These are phyloP conservation scores for Hysterangium stoloniferum DNA, from an alignment of 768 basidiomycete genomes.

Conservation along the genomic window DNA sequence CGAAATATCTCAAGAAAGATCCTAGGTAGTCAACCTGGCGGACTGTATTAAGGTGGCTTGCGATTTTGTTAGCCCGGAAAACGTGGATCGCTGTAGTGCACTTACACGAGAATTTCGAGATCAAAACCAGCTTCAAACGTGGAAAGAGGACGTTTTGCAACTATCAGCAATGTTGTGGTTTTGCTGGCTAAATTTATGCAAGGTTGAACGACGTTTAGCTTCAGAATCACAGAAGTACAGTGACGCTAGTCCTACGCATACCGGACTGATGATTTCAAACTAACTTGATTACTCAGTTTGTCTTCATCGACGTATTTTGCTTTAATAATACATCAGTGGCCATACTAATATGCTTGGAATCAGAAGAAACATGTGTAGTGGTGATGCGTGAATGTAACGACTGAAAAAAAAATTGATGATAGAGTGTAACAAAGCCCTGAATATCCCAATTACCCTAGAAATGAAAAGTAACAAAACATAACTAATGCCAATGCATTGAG, in stretches of 20 bases:
- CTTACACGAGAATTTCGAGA: conserved; percentile 85
- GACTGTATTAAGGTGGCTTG: conserved; percentile 94
- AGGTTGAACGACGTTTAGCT: not conserved
- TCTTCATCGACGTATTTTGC: no score
- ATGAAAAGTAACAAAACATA: no score
- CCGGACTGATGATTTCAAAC: no score
- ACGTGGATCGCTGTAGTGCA: conserved; percentile 76
- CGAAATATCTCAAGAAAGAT: conserved; percentile 1
- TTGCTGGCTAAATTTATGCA: conserved; percentile 49
- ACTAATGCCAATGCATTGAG: no score
- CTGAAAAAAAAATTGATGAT: no score
- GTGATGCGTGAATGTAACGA: no score
- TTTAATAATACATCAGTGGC: no score
- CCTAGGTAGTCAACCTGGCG: conserved; percentile 82
- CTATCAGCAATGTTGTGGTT: conserved; percentile 92
- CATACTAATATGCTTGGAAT: no score
- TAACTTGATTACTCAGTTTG: no score
- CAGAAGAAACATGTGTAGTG: no score
- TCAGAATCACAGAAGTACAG: not conserved
- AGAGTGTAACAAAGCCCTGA: no score
- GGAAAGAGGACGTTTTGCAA: conserved; percentile 94
- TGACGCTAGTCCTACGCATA: not conserved
- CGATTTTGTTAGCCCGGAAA: conserved; percentile 94
- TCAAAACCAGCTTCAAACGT: conserved; percentile 79
- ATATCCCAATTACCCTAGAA: no score